Evolutionary conservation across 352 stramenopile genomes (phyloP).

Genomic region (Globisporangium uncinulatum): DNA sequence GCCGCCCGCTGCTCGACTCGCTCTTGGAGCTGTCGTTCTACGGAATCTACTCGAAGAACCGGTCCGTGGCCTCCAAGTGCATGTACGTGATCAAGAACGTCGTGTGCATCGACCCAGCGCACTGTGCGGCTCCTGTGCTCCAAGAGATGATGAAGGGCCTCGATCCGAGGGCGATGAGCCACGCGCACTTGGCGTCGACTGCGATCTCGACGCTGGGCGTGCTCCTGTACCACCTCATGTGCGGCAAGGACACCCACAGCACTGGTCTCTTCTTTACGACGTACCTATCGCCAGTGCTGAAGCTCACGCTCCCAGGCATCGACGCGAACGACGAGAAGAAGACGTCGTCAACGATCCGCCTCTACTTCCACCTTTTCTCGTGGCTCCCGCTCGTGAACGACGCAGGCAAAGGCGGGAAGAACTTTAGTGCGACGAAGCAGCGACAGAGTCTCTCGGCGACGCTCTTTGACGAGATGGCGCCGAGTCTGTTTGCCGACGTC

Average conservation of each 20-base stretch:
- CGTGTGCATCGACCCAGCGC: constrained; percentile 40
- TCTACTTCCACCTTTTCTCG: constrained; percentile 67
- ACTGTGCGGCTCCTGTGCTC: constrained; percentile 39
- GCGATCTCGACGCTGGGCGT: constrained; percentile 64
- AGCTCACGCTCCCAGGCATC: constrained; percentile 62
- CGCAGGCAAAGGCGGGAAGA: constrained; percentile 24
- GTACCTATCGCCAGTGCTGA: constrained; percentile 51
- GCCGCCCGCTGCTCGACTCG: constrained; percentile 34
- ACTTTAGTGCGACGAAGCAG: constrained; percentile 32
- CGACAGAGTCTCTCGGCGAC: constrained; percentile 22
- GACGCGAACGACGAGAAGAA: constrained; percentile 78
- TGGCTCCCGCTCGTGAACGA: constrained; percentile 73
- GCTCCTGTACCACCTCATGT: constrained; percentile 60
- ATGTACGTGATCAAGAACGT: constrained; percentile 71
- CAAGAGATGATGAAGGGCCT: constrained; percentile 69
- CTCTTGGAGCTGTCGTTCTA: constrained; percentile 52
- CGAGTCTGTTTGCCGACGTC: constrained; percentile 35
- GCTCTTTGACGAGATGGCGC: constrained; percentile 40
- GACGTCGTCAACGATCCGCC: constrained; percentile 48
- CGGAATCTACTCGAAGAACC: constrained; percentile 74
- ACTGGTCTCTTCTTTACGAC: constrained; percentile 47
- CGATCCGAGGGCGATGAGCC: constrained; percentile 60
- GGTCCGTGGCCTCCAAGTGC: constrained; percentile 50
- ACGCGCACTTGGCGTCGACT: constrained; percentile 63
- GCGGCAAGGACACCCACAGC: constrained; percentile 35